Conservation (phyloP, 2,329 filamentous ascomycete genomes). For the Myotisia sp. region DNA sequence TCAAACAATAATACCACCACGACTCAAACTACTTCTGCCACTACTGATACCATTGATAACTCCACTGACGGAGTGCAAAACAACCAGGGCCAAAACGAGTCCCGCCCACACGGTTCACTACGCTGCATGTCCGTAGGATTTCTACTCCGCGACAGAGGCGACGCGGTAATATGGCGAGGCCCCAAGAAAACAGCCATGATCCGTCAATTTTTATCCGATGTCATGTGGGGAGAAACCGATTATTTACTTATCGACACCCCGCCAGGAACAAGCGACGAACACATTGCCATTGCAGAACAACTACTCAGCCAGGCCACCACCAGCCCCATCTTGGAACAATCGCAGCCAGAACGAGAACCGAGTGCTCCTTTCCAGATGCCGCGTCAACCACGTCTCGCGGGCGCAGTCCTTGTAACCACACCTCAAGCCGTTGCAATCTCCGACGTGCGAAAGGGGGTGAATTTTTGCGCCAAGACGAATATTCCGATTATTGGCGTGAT, state of each 20-base stretch:
- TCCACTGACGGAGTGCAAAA: background rate
- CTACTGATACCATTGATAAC: too few species aligned
- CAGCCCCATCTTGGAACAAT: background rate
- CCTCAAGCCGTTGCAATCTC: slow-evolving; percentile 87
- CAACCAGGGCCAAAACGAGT: background rate
- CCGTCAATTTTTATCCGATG: slow-evolving; percentile 83
- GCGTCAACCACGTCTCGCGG: slow-evolving; percentile 51
- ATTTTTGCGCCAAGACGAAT: slow-evolving; percentile 76
- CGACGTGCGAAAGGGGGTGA: slow-evolving; percentile 87
- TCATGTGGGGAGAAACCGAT: slow-evolving; percentile 75
- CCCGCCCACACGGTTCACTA: slow-evolving; percentile 24
- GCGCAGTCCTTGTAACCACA: slow-evolving; percentile 89
- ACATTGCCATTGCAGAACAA: slow-evolving; percentile 86
- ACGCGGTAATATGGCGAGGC: slow-evolving; percentile 92
- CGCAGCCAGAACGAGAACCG: slow-evolving; percentile 5
- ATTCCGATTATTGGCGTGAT: slow-evolving; percentile 74
- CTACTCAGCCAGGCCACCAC: slow-evolving; percentile 37
- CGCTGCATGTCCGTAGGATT: slow-evolving; percentile 87
- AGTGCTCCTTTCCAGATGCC: slow-evolving; percentile 10
- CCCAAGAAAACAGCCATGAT: slow-evolving; percentile 99
- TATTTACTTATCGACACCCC: slow-evolving; percentile 92
- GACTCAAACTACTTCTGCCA: slow-evolving; percentile 5
- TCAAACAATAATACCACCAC: background rate
- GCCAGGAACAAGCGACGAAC: slow-evolving; percentile 90
- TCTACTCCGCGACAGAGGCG: slow-evolving; percentile 63